These are phyloP conservation scores for Hamamelis virginiana DNA, from an alignment of 164 flowering plant genomes.

Conservation along the genomic window DNA sequence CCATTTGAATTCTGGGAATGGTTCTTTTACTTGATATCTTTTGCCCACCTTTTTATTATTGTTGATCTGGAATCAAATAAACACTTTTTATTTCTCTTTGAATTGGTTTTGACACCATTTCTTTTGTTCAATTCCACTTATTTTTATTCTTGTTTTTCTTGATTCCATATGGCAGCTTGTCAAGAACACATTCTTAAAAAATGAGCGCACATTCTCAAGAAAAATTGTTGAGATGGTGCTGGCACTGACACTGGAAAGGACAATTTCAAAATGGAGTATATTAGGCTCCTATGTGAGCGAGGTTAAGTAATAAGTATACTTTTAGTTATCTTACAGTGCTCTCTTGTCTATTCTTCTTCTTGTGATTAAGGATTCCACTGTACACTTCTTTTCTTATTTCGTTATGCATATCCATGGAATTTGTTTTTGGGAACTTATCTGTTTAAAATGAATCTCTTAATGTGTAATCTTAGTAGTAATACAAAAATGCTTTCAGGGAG, in stretches of 20 bases:
- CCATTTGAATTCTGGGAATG: too few relatives aligned
- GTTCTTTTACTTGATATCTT: too few relatives aligned
- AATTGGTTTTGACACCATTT: too few relatives aligned
- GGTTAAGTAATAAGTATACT: constrained; percentile 15
- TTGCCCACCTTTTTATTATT: too few relatives aligned
- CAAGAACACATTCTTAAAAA: constrained; percentile 22
- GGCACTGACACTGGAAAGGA: constrained; percentile 25
- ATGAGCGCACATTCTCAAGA: constrained; percentile 26
- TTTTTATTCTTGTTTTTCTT: neutral
- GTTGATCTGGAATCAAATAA: too few relatives aligned
- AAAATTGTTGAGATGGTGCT: constrained; percentile 25
- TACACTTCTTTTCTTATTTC: neutral
- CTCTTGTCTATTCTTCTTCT: neutral
- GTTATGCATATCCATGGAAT: neutral
- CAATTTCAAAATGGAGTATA: constrained; percentile 21
- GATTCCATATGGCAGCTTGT: constrained; percentile 25
- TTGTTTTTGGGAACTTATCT: neutral
- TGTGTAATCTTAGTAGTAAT: too few relatives aligned
- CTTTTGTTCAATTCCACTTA: neutral
- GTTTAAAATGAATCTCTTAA: too few relatives aligned
- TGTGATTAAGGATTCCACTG: neutral
- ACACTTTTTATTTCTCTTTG: too few relatives aligned
- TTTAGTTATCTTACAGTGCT: neutral
- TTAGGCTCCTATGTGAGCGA: constrained; percentile 20
- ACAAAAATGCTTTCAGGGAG: too few relatives aligned